phyloP scores from a whole-genome alignment of 148 eudicot species.

The Silene conica region DNA sequence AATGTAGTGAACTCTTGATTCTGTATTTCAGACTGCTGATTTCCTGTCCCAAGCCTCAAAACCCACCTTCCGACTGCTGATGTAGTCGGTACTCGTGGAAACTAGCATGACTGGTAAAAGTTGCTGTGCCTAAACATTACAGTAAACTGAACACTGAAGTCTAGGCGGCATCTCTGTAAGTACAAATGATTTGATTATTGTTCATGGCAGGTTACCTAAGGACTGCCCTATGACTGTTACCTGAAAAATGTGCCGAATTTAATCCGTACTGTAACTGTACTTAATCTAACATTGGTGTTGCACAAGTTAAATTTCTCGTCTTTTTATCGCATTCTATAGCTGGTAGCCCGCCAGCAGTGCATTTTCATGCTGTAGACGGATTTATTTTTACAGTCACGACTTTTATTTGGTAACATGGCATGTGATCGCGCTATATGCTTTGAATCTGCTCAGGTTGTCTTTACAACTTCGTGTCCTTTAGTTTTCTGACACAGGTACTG shows the following conservation, averaged over 20 bases:
- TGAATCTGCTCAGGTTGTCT: slow-evolving; percentile 14
- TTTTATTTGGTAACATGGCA: neutral
- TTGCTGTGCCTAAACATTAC: too few species aligned
- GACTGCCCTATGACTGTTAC: neutral
- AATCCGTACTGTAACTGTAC: too few species aligned
- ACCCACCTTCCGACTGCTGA: too few species aligned
- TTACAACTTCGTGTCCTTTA: slow-evolving; percentile 10
- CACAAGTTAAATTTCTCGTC: neutral
- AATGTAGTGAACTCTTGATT: too few species aligned
- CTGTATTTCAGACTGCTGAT: too few species aligned
- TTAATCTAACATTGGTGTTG: too few species aligned
- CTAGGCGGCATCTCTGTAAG: too few species aligned
- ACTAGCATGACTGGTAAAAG: too few species aligned
- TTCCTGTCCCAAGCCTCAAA: too few species aligned
- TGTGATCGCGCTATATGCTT: slow-evolving; percentile 7
- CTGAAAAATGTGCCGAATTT: too few species aligned
- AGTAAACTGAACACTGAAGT: neutral
- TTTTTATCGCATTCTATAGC: too few species aligned
- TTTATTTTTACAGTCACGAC: neutral
- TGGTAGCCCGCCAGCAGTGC: neutral
- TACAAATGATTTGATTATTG: neutral
- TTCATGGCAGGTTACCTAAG: neutral
- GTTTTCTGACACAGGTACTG: slow-evolving; percentile 24
- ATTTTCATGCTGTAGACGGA: neutral
- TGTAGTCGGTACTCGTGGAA: too few species aligned